Percentiles rank a stretch among this genome's conserved stretches.
Evolutionary conservation across 176 grass and related monocot genomes (phyloP).

Genomic region (Elymus sibiricus): DNA sequence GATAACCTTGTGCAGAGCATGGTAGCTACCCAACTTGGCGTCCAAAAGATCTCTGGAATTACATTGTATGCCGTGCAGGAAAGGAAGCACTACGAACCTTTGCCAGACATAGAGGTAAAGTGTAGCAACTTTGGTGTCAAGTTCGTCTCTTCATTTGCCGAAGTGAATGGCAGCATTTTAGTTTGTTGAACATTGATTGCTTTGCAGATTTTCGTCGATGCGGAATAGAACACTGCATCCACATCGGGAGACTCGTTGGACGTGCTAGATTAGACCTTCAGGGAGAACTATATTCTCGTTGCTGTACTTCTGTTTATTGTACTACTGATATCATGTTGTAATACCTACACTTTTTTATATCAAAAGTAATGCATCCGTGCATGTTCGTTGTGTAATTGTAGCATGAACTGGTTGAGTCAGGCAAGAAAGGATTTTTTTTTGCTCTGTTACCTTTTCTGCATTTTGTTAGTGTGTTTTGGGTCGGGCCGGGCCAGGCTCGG

Average conservation of each 20-base stretch:
- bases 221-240: slow-evolving; percentile 29
- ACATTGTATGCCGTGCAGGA: slow-evolving; percentile 73
- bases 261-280: neutral
- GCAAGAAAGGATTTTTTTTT: neutral
- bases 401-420: neutral
- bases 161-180: neutral
- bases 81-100: slow-evolving; percentile 85
- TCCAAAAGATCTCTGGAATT: slow-evolving; percentile 94
- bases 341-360: neutral
- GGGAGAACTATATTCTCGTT: neutral
- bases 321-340: neutral
- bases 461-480: neutral
- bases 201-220: slow-evolving; percentile 87
- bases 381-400: neutral
- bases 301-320: slow-evolving; percentile 16
- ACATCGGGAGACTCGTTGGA: neutral
- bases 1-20: slow-evolving; percentile 61
- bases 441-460: neutral
- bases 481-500: no score
- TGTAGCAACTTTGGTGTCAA: neutral
- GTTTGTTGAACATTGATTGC: neutral
- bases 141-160: neutral
- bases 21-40: slow-evolving; percentile 80
- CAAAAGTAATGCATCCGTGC: neutral
- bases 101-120: slow-evolving; percentile 82